phyloP scores from a whole-genome alignment of 2,329 filamentous ascomycete species.

The Calonectria naviculata region DNA sequence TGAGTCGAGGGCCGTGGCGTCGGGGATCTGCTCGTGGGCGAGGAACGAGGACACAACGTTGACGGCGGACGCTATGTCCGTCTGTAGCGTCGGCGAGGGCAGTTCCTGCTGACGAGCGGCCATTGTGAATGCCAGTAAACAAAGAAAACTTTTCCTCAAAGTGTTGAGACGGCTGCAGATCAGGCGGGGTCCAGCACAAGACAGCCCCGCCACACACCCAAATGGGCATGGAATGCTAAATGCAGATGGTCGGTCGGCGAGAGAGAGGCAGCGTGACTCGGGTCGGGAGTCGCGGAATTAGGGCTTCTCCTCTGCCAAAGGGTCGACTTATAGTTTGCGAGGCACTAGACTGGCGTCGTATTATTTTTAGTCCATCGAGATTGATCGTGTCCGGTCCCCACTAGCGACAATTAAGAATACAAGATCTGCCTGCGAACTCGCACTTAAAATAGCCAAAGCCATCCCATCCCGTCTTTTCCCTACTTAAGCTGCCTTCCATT shows the following conservation, averaged over 20 bases:
- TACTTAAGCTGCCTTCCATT: no score
- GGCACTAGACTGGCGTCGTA: not conserved
- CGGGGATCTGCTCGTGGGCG: conserved; percentile 25
- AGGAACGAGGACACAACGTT: conserved; percentile 31
- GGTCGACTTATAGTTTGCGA: not conserved
- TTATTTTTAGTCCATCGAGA: not conserved
- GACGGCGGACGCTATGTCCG: not conserved
- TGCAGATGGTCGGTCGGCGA: no score
- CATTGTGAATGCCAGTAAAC: not conserved
- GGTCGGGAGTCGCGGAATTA: not conserved
- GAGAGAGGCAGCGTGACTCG: not conserved
- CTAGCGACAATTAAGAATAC: not conserved
- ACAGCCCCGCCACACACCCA: not conserved
- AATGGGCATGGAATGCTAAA: not conserved
- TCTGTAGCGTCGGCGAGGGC: not conserved
- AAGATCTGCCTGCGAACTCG: not conserved
- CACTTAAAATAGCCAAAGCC: not conserved
- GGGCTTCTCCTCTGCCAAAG: not conserved
- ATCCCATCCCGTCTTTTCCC: not conserved
- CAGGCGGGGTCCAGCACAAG: not conserved
- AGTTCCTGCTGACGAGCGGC: not conserved
- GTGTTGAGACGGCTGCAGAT: not conserved
- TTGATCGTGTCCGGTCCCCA: not conserved
- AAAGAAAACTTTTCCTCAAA: not conserved
- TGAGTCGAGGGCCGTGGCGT: conserved; percentile 13